Evolutionary conservation across 2,329 filamentous ascomycete genomes (phyloP), one percentile per base, ranked within the genome.

Genomic region (Neoscytalidium dimidiatum): DNA sequence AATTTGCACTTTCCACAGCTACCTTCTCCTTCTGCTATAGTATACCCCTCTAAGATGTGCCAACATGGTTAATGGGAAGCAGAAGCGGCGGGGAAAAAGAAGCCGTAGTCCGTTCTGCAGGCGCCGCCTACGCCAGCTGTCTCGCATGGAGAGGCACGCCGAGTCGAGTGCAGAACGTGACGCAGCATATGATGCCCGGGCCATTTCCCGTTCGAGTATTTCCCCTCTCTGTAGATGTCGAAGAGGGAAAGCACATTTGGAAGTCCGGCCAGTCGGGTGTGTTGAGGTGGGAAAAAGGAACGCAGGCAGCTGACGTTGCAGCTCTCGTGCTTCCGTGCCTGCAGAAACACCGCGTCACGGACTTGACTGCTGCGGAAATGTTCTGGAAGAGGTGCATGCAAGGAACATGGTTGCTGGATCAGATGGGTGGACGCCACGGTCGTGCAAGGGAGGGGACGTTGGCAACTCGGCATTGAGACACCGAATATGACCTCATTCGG

Each of bases 301-400:
- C 4, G 49, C 49, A 33, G 31, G 49, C 49, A 52, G 49, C 49
- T 43, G 52, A 56, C 52, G 31, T 38, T 56, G 52, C 52, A 56
- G 33, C 0, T 26, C 29, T 21, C 49, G 49, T 53, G 49, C 49
- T 35, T 26, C 52, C 33, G 52, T 41, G 52, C 52, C 52, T 41
- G 33, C 52, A 41, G 33, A 41, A 26, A 6, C 9, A 3, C 33
- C 3, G 33, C 9, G 33, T 21, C 33, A 41, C 31, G 19, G 51
- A 8, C 7, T 13, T 52, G 28, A 14, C 38, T 17, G 29, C 17
- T 29, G 19, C 23, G 9, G 28, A 35, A 52, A 17, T 3, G 3
- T 31, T 41, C 21, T 14, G 21, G 33, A 4, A 28, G 13, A 19
- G 21, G 52, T 13, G 19, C 17, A 33, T 11, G 52, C 52, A 56